Evolutionary conservation across 352 stramenopile species (phyloP).

Genomic region (Thraustochytrium sp.): DNA sequence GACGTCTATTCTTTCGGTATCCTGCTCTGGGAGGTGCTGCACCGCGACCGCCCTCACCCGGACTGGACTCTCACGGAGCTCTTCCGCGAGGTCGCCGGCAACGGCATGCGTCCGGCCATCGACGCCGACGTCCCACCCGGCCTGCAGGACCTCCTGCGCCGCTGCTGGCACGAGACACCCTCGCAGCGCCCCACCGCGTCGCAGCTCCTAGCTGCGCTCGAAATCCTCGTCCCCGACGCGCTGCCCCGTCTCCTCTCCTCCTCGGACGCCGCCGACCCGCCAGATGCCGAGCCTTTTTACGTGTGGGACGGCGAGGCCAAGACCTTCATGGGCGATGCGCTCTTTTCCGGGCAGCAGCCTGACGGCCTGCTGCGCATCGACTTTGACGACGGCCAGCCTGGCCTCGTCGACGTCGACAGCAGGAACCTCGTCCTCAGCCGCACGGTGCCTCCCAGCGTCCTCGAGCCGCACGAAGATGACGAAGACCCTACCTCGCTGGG

Average conservation of each 20-base stretch:
- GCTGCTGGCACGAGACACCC: constrained; percentile 5
- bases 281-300: neutral
- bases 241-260: neutral
- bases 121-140: neutral
- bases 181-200: neutral
- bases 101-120: neutral
- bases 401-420: neutral
- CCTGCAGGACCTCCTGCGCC: neutral
- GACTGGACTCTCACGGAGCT: constrained; percentile 25
- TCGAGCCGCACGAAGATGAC: neutral
- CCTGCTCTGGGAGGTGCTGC: constrained; percentile 75
- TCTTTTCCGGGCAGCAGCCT: neutral
- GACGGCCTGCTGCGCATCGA: neutral
- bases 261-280: neutral
- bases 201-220: neutral
- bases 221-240: neutral
- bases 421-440: neutral
- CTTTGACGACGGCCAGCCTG: constrained; percentile 24
- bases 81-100: constrained; percentile 16
- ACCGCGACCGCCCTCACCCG: constrained; percentile 21
- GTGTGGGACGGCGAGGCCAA: neutral
- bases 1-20: constrained; percentile 87
- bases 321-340: neutral
- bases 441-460: neutral
- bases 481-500: too few relatives aligned